Base-by-base conservation (phyloP, 371 early-diverging fungal genomes). In the Syncephalastrum sp. region DNA sequence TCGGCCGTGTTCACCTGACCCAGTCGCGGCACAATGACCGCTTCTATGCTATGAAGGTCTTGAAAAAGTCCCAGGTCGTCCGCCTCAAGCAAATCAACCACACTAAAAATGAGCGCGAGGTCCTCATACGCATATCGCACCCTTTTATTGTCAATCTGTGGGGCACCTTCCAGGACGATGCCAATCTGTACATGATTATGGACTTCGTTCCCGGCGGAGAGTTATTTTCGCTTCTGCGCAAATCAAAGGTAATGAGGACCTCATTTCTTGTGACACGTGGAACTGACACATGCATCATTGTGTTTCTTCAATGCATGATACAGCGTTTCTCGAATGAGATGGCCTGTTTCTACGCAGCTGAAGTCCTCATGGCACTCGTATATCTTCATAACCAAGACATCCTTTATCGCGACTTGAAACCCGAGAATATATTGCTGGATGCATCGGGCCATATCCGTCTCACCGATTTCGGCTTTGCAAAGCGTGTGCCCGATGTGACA, bases 381-480 rank as follows among this genome's bases (percentile, higher is more conserved):
- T 94, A 94, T 72, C 69, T 98, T 53, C 98, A 99, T 79, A 77
- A 79, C 47, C 81, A 89, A 60, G 89, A 95, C 63, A 93, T 96
- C 50, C 91, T 97, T 57, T 98, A 98, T 78, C 86, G 98, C 25
- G 98, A 97, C 72, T 69, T 98, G 45, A 95, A 97, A 68, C 98
- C 98, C 15, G 96, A 98, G 63, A 96, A 97, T 67, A 70, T 95
- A 42, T 75, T 99, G 41, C 73, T 99, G 50, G 97, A 95, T 61
- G 74, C 82, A 7, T 63, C 79, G 46, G 99, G 99, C 3, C 95
- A 99, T 69, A 88, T 99, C 58, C 97, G 97, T 74, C 92, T 99
- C 48, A 94, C 99, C 4, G 99, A 99, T 79, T 99, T 99, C 84
- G 99, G 99, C 3, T 99, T 99, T 85, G 97, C 99, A 33, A 98